Base-by-base conservation (phyloP, 176 grass and related monocot genomes). In the Phoenix dactylifera region DNA sequence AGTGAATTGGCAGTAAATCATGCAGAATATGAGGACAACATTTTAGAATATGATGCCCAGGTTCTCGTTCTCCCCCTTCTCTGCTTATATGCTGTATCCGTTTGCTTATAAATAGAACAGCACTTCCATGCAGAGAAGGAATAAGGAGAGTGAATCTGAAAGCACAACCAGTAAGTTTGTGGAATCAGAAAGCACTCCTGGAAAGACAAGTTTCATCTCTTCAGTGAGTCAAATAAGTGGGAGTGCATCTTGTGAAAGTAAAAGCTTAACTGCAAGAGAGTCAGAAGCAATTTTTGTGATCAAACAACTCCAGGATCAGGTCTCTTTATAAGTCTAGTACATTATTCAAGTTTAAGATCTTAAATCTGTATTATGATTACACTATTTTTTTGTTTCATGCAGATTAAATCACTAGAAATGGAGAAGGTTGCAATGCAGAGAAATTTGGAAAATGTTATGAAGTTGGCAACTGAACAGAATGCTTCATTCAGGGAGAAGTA, bases 271-370 rank as follows among this genome's bases (percentile, higher is more conserved):
- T 72, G 54, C 81, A 53, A 81, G 79, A 74, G 90, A 95, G 58
- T 83, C 85, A 17, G 90, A 95, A 76, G 82, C 90, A 52, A 89
- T 95, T 81, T 15, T 86, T 76, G 86, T 95, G 20, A 89, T 95
- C 73, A 95, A 87, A 58, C 86, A 87, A 74, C 76, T 95, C 55
- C 77, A 95, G 79, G 86, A 95, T 76, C 86, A 95, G 86, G 86
- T 90, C 20, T 49, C 66, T 64, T 69, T 66, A 44, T 14, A 44
- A 2, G 9, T 14, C 35, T 14, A 44, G 35, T 44, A 44, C 35
- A 44, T 10, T 44, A 44, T 44, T 44, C 35, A 12, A 44, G 1
- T 44, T 44, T 10, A 44, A 44, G 35, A 44, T 44, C 35, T 44
- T 44, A 44, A 44, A 44, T 6, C 24, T 44, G 35, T 44, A 12